Evolutionary conservation across 345 rosid species (phyloP), one percentile per base, ranked within the genome.

Genomic region (Moringa oleifera): DNA sequence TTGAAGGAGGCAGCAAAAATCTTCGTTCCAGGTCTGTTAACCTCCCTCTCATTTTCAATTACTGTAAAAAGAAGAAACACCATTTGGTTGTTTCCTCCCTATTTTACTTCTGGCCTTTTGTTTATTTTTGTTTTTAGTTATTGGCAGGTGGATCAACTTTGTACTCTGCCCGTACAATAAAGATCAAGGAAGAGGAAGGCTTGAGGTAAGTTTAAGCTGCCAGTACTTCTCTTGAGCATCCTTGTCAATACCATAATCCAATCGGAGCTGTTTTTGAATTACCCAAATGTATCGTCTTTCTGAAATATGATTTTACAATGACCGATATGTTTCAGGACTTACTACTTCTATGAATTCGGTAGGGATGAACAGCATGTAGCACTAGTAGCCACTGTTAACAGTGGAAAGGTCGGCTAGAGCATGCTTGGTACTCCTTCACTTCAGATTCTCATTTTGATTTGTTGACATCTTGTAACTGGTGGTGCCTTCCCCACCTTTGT

Each of bases 141-240:
- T 67, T 75, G 67, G 62, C 82, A 93, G 98, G 85, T 73, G 98
- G 91, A 1, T 52, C 97, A 22, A 79, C 90, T 13, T 33, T 93
- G 57, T 90, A 75, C 61, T 66, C 89, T 78, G 98, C 96, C 58
- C 84, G 92, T 63, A 86, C 90, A 25, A 79, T 93, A 70, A 93
- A 85, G 79, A 88, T 93, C 64, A 93, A 90, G 72, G 98, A 88
- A 74, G 98, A 85, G 17, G 97, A 86, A 74, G 88, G 85, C 71
- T 83, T 72, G 61, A 81, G 83, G 98, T 83, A 73, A 82, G 81
- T 69, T 58, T 58, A 51, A 2, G 0, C n/a, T 4, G 37, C 6
- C 5, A 33, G 11, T 33, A 51, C 6, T 51, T 13, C 22, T 17
- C 11, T 11, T 53, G 23, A 22, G 23, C 56, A 20, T 13, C 13